Conservation (phyloP, 139 green algal species). For the Gonium pectorale region DNA sequence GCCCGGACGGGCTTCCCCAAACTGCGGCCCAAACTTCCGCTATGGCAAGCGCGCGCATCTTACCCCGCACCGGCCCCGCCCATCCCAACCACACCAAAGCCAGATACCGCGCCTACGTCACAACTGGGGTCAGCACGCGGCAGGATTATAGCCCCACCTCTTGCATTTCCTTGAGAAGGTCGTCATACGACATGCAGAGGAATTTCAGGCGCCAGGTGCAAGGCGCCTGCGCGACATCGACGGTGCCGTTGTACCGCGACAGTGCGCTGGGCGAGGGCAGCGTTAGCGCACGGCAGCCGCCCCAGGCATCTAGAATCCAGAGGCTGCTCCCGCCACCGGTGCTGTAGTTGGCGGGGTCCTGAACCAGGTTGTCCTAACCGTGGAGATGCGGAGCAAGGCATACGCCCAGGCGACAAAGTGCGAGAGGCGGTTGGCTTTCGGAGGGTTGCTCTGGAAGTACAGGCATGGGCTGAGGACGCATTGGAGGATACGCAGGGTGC, state of each 20-base stretch:
- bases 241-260: neutral
- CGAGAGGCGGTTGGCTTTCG: too few relatives aligned
- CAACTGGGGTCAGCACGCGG: neutral
- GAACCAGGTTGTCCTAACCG: too few relatives aligned
- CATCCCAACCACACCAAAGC: neutral
- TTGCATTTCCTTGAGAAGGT: neutral
- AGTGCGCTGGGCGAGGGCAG: neutral
- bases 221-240: neutral
- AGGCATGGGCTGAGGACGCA: too few relatives aligned
- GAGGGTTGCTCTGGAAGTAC: too few relatives aligned
- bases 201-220: conserved; percentile 13
- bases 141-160: neutral
- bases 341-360: too few relatives aligned
- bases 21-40: too few relatives aligned
- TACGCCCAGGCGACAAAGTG: too few relatives aligned
- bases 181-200: conserved; percentile 8
- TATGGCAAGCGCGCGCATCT: too few relatives aligned
- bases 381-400: too few relatives aligned
- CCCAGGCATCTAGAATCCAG: conserved; percentile 23
- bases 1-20: neutral
- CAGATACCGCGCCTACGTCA: neutral
- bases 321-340: conserved; percentile 2
- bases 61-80: too few relatives aligned
- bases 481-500: too few relatives aligned
- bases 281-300: neutral